phyloP scores from a whole-genome alignment of 2,329 filamentous ascomycete genomes.

The Didymella segeticola region DNA sequence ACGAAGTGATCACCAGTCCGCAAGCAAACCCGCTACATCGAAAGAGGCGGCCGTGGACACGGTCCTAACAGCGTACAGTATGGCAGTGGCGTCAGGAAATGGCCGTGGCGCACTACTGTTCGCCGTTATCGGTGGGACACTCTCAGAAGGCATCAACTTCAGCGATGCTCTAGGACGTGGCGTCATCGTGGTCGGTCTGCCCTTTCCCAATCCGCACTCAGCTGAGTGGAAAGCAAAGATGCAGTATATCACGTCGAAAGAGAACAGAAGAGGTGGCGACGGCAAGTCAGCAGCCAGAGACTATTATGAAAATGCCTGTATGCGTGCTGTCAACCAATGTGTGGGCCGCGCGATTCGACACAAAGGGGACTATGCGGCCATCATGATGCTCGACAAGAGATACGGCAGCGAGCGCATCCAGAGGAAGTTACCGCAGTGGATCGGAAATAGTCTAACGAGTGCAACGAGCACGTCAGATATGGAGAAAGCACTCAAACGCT shows the following conservation, averaged over 20 bases:
- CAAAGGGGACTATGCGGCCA: constrained; percentile 85
- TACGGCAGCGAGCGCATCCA: constrained; percentile 78
- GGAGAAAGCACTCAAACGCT: constrained; percentile 44
- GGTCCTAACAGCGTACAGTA: constrained; percentile 74
- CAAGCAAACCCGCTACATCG: constrained; percentile 62
- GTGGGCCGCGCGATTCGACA: constrained; percentile 93
- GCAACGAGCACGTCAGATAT: constrained; percentile 54
- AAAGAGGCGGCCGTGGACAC: constrained; percentile 66
- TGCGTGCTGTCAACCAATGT: constrained; percentile 96
- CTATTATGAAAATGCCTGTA: constrained; percentile 93
- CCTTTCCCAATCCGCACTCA: constrained; percentile 88
- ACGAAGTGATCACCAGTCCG: constrained; percentile 49
- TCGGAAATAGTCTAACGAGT: constrained; percentile 68
- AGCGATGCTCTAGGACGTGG: constrained; percentile 87
- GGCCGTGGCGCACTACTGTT: constrained; percentile 78
- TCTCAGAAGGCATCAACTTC: constrained; percentile 99
- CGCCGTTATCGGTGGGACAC: constrained; percentile 90
- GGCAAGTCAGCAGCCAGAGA: constrained; percentile 66
- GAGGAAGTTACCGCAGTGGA: constrained; percentile 87
- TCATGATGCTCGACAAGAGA: constrained; percentile 81
- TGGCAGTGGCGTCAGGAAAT: constrained; percentile 62
- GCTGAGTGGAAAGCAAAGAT: constrained; percentile 94
- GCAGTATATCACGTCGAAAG: constrained; percentile 77
- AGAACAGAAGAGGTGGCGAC: constrained; percentile 45
- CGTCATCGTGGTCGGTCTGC: constrained; percentile 88